Base-by-base conservation (phyloP, 1,139 yeast species). In the Geotrichum restrictum region DNA sequence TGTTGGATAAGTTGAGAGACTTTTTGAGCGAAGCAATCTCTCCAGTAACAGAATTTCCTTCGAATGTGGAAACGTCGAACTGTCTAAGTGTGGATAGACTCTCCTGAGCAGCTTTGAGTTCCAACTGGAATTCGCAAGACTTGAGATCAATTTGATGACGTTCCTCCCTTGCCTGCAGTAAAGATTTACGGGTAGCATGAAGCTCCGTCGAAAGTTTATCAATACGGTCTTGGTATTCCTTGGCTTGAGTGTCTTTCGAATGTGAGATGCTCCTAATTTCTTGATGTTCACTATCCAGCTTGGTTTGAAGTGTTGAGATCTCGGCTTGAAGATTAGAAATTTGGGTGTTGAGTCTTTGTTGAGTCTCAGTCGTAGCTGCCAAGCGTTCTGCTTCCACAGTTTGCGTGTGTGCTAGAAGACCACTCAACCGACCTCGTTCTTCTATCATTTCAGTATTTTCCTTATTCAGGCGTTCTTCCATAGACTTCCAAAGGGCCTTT, bases 171-270 rank as follows among this genome's bases (percentile, higher is more conserved):
- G 78, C 79, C 1, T 74, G 63, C 3, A 70, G 69, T 52, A 82
- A 64, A 21, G 78, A 71, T 41, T 73, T 74, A 37, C 69, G 68
- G 4, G 74, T 63, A 24, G 71, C 61, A 33, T 75, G 69, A 37
- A 81, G 64, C 55, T 84, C 86, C 42, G 72, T 54, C 38, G 64
- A 72, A 27, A 84, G 74, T 40, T 77, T 74, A 56, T 85, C 93
- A 53, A 86, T 74, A 64, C 83, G 82, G 18, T 79, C 74, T 62
- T 85, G 88, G 62, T 82, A 85, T 45, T 86, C 81, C 56, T 77
- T 48, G 10, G 57, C 46, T 16, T 67, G 71, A 10, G 57, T 49
- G 16, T 67, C 70, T 31, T 59, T 60, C 24, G 64, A 60, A 10
- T 57, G 58, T 1, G 59, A 49, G 4, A 61, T 47, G 22, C 56